Evolutionary conservation across 2,329 filamentous ascomycete genomes (phyloP).

Genomic region (Chrysosporium queenslandicum): DNA sequence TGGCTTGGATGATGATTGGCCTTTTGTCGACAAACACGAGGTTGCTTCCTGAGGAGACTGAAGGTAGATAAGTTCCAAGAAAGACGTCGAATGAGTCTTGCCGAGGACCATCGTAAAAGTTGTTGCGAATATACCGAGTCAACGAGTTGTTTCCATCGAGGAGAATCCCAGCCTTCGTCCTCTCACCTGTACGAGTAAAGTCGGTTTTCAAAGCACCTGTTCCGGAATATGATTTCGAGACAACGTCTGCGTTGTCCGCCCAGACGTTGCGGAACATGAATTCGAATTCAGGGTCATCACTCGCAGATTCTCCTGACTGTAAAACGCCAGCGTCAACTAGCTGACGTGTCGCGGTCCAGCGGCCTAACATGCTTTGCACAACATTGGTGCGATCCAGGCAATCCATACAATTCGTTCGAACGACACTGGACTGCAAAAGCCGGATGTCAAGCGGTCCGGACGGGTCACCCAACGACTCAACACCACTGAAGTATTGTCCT

Average conservation of each 20-base stretch:
- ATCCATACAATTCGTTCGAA: constrained; percentile 98
- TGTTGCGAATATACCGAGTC: constrained; percentile 84
- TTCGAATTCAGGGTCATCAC: constrained; percentile 73
- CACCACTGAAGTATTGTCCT: constrained; percentile 86
- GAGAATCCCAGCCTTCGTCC: constrained; percentile 73
- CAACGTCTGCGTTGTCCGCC: constrained; percentile 96
- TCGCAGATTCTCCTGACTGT: constrained; percentile 62
- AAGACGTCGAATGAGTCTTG: constrained; percentile 96
- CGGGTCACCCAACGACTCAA: constrained; percentile 65
- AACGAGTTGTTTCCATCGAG: constrained; percentile 82
- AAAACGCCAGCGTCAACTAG: constrained; percentile 76
- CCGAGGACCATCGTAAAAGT: constrained; percentile 84
- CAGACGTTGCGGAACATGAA: constrained; percentile 91
- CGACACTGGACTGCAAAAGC: constrained; percentile 73
- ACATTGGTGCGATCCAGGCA: constrained; percentile 97
- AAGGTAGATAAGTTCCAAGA: constrained; percentile 72
- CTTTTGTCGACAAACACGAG: constrained; percentile 74
- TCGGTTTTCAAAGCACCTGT: constrained; percentile 98
- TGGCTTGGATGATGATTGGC: constrained; percentile 79
- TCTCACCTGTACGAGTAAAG: constrained; percentile 83
- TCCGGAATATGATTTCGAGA: constrained; percentile 85
- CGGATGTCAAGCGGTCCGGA: constrained; percentile 69
- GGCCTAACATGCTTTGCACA: constrained; percentile 91
- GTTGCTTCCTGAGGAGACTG: constrained; percentile 56
- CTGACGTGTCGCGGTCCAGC: constrained; percentile 80